These are phyloP conservation scores for Cryptosporidium ryanae DNA, from an alignment of 169 alveolate species.

Conservation along the genomic window DNA sequence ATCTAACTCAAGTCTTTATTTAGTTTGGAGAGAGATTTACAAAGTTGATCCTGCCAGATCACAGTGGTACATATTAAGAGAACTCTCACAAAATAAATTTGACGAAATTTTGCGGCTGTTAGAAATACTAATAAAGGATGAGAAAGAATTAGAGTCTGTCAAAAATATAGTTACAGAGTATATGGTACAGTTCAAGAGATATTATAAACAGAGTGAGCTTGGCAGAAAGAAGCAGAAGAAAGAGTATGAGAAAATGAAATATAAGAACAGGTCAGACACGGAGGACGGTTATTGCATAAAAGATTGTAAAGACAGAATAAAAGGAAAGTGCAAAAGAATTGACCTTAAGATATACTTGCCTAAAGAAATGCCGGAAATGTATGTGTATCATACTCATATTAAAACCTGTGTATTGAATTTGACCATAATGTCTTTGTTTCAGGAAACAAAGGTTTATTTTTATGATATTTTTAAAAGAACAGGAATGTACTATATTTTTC, in stretches of 20 bases:
- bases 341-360: conserved; percentile 42
- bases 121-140: conserved; percentile 9
- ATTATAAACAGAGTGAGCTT: not conserved
- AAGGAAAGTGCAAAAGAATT: not conserved
- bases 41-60: conserved; percentile 69
- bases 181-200: conserved; percentile 29
- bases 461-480: conserved; percentile 14
- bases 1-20: conserved; percentile 9
- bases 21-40: conserved; percentile 33
- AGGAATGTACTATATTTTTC: conserved; percentile 52
- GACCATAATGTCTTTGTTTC: conserved; percentile 46
- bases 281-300: not conserved
- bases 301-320: not conserved
- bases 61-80: conserved; percentile 55
- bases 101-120: conserved; percentile 53
- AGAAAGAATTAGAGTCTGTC: conserved; percentile 3
- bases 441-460: conserved; percentile 44
- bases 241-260: not conserved
- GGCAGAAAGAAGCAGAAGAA: not conserved
- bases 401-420: conserved; percentile 50
- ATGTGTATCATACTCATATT: conserved; percentile 31
- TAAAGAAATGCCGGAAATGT: conserved; percentile 70
- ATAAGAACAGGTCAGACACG: not conserved
- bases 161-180: conserved; percentile 38
- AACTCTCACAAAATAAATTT: conserved; percentile 18